Conservation (phyloP, 495 filamentous ascomycete species). For the Acidiella bohemica region DNA sequence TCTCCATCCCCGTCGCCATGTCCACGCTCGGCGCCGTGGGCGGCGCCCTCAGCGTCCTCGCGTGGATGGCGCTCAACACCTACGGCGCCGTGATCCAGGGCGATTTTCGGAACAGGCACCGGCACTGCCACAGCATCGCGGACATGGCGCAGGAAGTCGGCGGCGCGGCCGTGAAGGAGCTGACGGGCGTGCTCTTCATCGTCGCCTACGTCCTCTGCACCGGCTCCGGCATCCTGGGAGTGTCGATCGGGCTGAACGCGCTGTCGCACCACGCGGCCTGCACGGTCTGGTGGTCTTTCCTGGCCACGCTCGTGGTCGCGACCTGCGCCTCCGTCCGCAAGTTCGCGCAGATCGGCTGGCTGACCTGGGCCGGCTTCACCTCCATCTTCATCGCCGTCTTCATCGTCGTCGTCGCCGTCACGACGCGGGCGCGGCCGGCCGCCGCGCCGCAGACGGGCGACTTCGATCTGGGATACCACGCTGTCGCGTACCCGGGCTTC, state of each 20-base stretch:
- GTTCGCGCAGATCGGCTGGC: conserved; percentile 21
- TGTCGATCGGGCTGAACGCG: conserved; percentile 56
- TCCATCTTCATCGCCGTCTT: conserved; percentile 44
- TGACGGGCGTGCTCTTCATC: conserved; percentile 46
- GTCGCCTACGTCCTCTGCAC: conserved; percentile 64
- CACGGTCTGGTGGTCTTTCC: conserved; percentile 50
- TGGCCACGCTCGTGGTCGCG: conserved; percentile 37
- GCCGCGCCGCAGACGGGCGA: conserved; percentile 30
- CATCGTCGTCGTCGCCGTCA: conserved; percentile 8
- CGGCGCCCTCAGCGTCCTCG: conserved; percentile 42
- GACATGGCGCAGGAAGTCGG: conserved; percentile 56
- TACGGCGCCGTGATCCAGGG: conserved; percentile 62
- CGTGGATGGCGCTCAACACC: conserved; percentile 56
- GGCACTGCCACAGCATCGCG: conserved; percentile 57
- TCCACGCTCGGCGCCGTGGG: conserved; percentile 24
- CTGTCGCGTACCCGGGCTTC: conserved; percentile 23
- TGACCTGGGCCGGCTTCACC: conserved; percentile 23
- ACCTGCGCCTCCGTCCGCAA: not conserved
- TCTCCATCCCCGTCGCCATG: conserved; percentile 23
- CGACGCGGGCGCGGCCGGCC: conserved; percentile 24
- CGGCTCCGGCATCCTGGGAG: conserved; percentile 59
- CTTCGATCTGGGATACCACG: conserved; percentile 28
- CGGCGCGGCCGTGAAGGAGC: conserved; percentile 47
- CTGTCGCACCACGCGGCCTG: conserved; percentile 51
- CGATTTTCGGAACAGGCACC: conserved; percentile 58